Percentiles rank a stretch among this genome's conserved stretches.
Evolutionary conservation across 2,329 filamentous ascomycete genomes (phyloP).

Genomic region (Fusarium protoensiforme): DNA sequence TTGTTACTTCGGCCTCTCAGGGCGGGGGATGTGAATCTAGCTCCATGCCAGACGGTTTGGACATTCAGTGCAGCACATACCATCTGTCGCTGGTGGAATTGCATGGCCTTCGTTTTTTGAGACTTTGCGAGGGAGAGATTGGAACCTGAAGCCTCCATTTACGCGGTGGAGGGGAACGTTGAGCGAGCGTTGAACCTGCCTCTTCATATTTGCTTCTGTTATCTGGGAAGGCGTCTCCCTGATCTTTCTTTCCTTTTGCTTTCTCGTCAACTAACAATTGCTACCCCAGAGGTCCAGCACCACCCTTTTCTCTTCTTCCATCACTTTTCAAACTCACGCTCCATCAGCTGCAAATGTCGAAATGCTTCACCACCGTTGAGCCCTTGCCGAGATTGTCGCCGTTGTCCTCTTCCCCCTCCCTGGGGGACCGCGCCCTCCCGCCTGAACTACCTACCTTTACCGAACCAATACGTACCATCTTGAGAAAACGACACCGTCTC

Average conservation of each 20-base stretch:
- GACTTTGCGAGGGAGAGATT: conserved; percentile 21
- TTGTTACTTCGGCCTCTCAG: conserved; percentile 4
- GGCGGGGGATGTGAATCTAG: conserved; percentile 7
- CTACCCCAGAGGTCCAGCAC: not conserved
- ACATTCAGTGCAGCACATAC: conserved; percentile 20
- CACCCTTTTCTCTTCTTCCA: not conserved
- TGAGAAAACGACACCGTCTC: not conserved
- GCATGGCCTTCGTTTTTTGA: not conserved
- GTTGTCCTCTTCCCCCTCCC: not conserved
- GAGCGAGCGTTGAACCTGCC: not conserved
- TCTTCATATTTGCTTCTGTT: not conserved
- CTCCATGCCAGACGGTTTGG: conserved; percentile 31
- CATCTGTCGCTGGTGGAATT: conserved; percentile 7
- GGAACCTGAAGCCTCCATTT: not conserved
- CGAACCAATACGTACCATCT: not conserved
- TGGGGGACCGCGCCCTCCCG: not conserved
- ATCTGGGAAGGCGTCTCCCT: not conserved
- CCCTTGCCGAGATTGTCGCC: not conserved
- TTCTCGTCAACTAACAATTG: conserved; percentile 17
- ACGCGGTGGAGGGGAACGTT: not conserved
- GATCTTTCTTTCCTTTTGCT: not conserved
- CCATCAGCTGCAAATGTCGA: not conserved
- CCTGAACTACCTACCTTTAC: not conserved
- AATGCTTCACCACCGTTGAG: conserved; percentile 21
- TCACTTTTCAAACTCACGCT: not conserved